Evolutionary conservation across 2,329 filamentous ascomycete genomes (phyloP), one percentile per base, ranked within the genome.

Genomic region (Cladosporium sp.): DNA sequence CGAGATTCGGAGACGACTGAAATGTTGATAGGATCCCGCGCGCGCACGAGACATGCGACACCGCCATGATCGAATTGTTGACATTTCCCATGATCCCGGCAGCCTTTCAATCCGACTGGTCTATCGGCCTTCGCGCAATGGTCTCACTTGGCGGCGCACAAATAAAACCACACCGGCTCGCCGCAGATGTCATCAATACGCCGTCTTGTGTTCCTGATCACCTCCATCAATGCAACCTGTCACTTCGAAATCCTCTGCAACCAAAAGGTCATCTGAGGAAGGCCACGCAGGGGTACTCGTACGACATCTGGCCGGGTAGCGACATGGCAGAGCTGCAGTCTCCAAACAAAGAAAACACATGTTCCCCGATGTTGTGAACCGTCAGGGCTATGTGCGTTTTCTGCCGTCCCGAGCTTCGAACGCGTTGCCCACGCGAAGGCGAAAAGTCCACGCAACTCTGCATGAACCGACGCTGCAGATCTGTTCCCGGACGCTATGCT

Each of bases 111-210:
- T 30, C n/a, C 43, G 25, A 47, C 22, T n/a, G n/a, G 3, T 9
- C 38, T 40, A 40, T 36, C 47, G n/a, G 11, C 30, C 11, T 20
- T 36, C 38, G 17, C 15, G 7, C 30, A 14, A 36, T 30, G 12
- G 52, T 45, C 39, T 55, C 52, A 55, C 52, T 34, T 36, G n/a
- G 25, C 38, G 30, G 8, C 52, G 52, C 52, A 55, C 52, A 47
- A 55, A 55, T 47, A 55, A 55, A 55, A 45, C 39, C 39, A 55
- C 52, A 55, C 40, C 49, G 52, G 52, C 52, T 55, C 52, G 52
- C 52, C 52, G 52, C 52, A 55, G 52, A 55, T 55, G 52, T 55
- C 40, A 55, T 55, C 40, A 19, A 43, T 20, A 20, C 40, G 38
- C 17, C 39, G 7, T 45, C 30, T n/a, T 47, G 52, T 55, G 40